Evolutionary conservation across 2,329 filamentous ascomycete genomes (phyloP), one percentile per base, ranked within the genome.

Genomic region (Leptographium radiaticola): DNA sequence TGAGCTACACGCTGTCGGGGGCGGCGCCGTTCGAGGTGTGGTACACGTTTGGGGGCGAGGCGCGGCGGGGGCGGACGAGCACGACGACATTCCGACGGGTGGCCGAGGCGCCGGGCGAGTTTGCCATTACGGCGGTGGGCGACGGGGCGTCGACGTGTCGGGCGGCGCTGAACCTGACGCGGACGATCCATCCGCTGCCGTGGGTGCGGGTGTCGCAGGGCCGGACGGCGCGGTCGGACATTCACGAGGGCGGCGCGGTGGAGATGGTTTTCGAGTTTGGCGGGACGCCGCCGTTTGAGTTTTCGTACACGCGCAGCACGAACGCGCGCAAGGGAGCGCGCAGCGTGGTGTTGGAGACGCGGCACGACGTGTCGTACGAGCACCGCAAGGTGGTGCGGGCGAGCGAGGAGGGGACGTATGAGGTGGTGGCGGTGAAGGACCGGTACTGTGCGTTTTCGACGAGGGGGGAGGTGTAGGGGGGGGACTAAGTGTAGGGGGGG

Each of bases 361-460:
- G 87, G 61, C 89, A 93, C 60, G 90, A 96, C 62, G 76, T 86
- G 18, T 91, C 86, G 49, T 80, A 90, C 58, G 88, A 94, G 63
- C 79, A 88, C 66, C 83, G 73, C 63, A 90, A 95, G 76, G 80
- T 81, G 31, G 80, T 97, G 62, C 83, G 83, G 62, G 89, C 90
- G 31, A 89, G 85, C 61, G 87, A 95, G 65, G 93, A 97, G 74
- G 93, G 93, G 50, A 95, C 89, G 60, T 98, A 98, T 65, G 93
- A 98, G 71, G 91, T 98, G 18, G 87, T 97, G 34, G 85, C 88
- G 12, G 95, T 98, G 69, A 94, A 94, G 74, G 93, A 98, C 69
- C 82, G 82, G 63, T 94, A 81, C 71, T 98, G 93, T 67, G 84
- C 88, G 31, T 95, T 95, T 68, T 87, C 87, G 47, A 91, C 83